phyloP scores from a whole-genome alignment of 208 protist species.

The Leishmania guyanensis region DNA sequence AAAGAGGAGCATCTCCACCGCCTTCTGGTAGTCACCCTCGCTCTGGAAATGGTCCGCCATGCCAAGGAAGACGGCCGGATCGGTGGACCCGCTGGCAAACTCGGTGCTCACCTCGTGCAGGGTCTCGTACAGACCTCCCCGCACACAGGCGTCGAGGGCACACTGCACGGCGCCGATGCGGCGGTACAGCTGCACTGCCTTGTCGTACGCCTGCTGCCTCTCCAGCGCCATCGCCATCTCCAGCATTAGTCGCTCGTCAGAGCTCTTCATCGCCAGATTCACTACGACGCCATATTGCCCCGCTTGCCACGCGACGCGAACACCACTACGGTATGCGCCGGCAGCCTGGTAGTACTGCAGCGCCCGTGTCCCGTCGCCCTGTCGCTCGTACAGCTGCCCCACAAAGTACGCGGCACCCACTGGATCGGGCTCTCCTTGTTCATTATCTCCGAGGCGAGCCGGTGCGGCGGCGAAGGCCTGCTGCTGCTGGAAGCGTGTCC shows the following conservation, averaged over 20 bases:
- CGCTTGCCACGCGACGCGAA: constrained; percentile 82
- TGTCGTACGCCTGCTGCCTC: constrained; percentile 81
- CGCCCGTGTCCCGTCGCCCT: constrained; percentile 55
- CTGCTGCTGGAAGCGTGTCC: constrained; percentile 53
- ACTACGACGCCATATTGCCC: constrained; percentile 78
- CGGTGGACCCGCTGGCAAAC: constrained; percentile 68
- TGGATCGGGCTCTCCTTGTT: constrained; percentile 46
- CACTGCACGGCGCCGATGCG: constrained; percentile 90
- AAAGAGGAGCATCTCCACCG: constrained; percentile 94
- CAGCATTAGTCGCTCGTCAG: constrained; percentile 81
- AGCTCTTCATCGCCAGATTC: constrained; percentile 73
- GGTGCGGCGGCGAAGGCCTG: constrained; percentile 43
- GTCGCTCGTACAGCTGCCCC: constrained; percentile 88
- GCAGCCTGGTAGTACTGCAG: constrained; percentile 92
- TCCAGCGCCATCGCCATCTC: constrained; percentile 92
- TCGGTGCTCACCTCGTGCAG: constrained; percentile 93
- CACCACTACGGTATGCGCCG: constrained; percentile 88
- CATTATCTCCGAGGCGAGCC: constrained; percentile 12
- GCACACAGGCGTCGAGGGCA: constrained; percentile 93
- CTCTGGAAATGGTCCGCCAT: constrained; percentile 94
- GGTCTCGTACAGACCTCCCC: constrained; percentile 89
- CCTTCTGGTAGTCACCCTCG: constrained; percentile 84
- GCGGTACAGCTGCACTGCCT: constrained; percentile 95
- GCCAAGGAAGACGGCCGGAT: constrained; percentile 90
- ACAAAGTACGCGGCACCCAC: constrained; percentile 94